These are phyloP conservation scores for Mercurialis annua DNA, from an alignment of 345 rosid genomes.

Conservation along the genomic window DNA sequence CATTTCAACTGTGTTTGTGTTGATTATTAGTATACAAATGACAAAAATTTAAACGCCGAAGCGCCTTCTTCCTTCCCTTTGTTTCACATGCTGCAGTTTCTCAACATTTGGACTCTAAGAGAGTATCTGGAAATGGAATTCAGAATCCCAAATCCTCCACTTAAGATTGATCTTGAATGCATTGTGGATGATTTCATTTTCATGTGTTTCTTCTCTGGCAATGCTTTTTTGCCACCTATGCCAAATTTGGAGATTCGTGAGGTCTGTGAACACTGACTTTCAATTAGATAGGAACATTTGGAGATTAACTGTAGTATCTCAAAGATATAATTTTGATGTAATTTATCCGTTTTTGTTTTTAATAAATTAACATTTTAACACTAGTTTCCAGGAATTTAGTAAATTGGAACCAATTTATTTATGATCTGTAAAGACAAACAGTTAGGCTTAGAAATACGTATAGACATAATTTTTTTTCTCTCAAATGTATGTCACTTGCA, in stretches of 20 bases:
- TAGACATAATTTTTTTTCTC: neutral
- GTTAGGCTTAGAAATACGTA: neutral
- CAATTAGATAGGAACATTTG: neutral
- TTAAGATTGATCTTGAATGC: constrained; percentile 58
- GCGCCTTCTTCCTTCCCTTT: neutral
- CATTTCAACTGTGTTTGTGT: neutral
- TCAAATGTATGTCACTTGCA: too few species aligned
- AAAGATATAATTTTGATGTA: too few species aligned
- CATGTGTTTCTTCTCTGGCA: constrained; percentile 96
- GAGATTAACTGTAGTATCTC: neutral
- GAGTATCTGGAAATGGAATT: constrained; percentile 87
- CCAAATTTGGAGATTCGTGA: constrained; percentile 96
- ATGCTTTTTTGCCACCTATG: constrained; percentile 98
- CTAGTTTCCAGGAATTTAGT: neutral
- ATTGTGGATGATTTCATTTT: constrained; percentile 91
- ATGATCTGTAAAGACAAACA: too few species aligned
- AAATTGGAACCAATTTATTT: neutral
- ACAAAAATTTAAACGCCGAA: constrained; percentile 3
- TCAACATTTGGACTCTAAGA: constrained; percentile 88
- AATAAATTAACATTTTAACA: too few species aligned
- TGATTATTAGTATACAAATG: neutral
- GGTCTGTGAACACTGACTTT: constrained; percentile 44
- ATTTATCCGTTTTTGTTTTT: neutral
- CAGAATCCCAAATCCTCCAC: constrained; percentile 49
- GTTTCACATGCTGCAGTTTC: constrained; percentile 51